Base-by-base conservation (phyloP, 345 rosid species). In the Hevea brasiliensis region DNA sequence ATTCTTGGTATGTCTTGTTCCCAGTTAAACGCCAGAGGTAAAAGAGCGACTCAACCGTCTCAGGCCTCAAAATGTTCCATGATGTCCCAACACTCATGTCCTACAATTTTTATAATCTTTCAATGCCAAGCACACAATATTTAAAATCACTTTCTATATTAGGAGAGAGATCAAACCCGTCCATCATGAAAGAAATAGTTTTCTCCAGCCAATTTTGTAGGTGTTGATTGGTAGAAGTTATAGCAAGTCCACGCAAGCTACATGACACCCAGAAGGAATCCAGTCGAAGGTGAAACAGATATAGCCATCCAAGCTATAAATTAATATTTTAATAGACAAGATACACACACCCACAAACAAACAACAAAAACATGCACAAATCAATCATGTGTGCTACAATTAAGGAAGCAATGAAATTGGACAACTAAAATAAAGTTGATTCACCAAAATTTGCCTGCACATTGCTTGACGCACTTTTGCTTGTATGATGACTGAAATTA, bases 221-320 rank as follows among this genome's bases (percentile, higher is more conserved):
- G 90, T 57, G 99, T 91, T 41, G 92, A 90, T 74, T 90, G 97
- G 81, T 96, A 93, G 80, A 96, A 96, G 83, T 91, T 96, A 77
- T 91, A 96, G 83, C 99, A 96, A 21, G 99, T 96, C 97, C 97
- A 91, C 5, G 92, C 97, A 83, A 96, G 99, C 98, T 96, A 85
- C 86, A 29, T 15, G 40, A 48, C 21, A 66, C 15, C 24, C 58
- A 27, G 8, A 66, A 66, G 21, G 70, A 48, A 50, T 66, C 42
- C 48, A 65, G 54, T 23, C 8, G 35, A 54, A 68, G 61, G n/a
- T n/a, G 47, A 68, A 68, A 35, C 47, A 35, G 35, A 53, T 35
- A 18, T 54, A 40, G 14, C 50, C 21, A 55, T 26, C 40, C 0
- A 13, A 68, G 13, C 11, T 3, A 53, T 11, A 48, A 50, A 26